Evolutionary conservation across 2,329 filamentous ascomycete species (phyloP), one percentile per base, ranked within the genome.

Genomic region (Aspergillus texensis): DNA sequence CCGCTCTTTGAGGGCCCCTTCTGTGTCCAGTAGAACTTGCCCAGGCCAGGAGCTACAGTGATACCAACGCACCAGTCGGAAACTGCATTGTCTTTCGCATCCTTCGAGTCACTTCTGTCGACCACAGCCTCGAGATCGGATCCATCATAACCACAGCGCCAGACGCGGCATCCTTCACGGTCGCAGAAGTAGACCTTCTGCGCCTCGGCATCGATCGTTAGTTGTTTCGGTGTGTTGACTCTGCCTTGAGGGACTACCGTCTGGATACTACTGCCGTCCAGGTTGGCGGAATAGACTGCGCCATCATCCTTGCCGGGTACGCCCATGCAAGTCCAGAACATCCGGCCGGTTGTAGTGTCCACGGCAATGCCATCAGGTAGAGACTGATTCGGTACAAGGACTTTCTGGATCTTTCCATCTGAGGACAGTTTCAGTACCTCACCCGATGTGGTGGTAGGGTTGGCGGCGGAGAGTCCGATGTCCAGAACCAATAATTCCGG

Each of bases 11-110:
- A 79, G 0, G 78, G 74, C 0, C 87, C 86, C 68, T 89, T 88
- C 58, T 88, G 86, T 0, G 83, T 85, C 86, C 86, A 89, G 77
- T 84, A 88, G 53, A 89, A 77, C 48, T 81, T 79, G 16, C 80
- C 79, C 1, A 74, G 73, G 0, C 72, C 63, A 0, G 74, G 74
- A 3, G 81, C 80, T 0, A 89, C 77, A 0, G 82, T 72, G 45
- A 89, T 79, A 1, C 87, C 86, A 10, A 89, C 86, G 60, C 84
- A 86, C 85, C 85, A 87, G 4, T 54, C n/a, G 21, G 3, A n/a
- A 36, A 36, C 11, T 11, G 30, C 16, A 14, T 24, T 12, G 4
- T 9, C 79, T 14, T 72, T 67, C 50, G 65, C 43, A 60, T 83
- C 80, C 12, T 70, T 68, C 1, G 32, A 26, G 1, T 21, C 24